These are phyloP conservation scores for Wickerhamia fluorescens DNA, from an alignment of 805 yeast species.

Conservation along the genomic window DNA sequence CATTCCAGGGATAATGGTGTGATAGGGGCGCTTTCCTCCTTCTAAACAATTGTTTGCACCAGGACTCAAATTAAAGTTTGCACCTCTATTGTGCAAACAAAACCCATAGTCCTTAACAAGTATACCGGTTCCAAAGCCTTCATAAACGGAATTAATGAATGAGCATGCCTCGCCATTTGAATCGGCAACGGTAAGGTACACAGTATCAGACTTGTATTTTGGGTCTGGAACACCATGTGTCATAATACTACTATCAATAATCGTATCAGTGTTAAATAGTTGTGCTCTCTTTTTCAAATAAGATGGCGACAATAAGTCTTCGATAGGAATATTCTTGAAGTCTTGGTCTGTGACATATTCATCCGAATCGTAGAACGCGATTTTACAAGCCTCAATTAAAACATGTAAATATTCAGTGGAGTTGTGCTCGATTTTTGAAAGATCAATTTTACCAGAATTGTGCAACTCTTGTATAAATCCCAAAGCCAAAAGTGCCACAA, in stretches of 20 bases:
- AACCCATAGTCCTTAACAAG: constrained; percentile 62
- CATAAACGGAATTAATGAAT: constrained; percentile 69
- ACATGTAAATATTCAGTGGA: constrained; percentile 65
- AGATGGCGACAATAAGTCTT: constrained; percentile 38
- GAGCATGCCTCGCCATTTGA: constrained; percentile 73
- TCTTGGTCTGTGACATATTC: constrained; percentile 62
- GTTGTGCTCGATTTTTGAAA: constrained; percentile 48
- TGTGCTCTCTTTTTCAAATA: constrained; percentile 46
- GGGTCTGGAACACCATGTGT: constrained; percentile 53
- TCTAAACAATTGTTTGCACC: constrained; percentile 54
- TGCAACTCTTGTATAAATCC: constrained; percentile 59
- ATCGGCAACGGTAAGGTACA: constrained; percentile 60
- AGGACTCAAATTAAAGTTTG: constrained; percentile 58
- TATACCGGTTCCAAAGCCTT: constrained; percentile 64
- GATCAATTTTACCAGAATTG: constrained; percentile 31
- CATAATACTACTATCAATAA: constrained; percentile 35
- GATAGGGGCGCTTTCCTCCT: constrained; percentile 70
- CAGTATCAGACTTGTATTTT: constrained; percentile 60
- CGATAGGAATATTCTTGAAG: constrained; percentile 30
- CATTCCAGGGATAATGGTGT: constrained; percentile 80
- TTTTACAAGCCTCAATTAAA: constrained; percentile 62
- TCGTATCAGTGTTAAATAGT: constrained; percentile 34
- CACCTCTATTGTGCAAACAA: constrained; percentile 69
- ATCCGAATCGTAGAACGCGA: constrained; percentile 70
- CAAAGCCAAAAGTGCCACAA: constrained; percentile 64